Evolutionary conservation across 2,329 filamentous ascomycete genomes (phyloP).

Genomic region (Zymoseptoria ardabiliae): DNA sequence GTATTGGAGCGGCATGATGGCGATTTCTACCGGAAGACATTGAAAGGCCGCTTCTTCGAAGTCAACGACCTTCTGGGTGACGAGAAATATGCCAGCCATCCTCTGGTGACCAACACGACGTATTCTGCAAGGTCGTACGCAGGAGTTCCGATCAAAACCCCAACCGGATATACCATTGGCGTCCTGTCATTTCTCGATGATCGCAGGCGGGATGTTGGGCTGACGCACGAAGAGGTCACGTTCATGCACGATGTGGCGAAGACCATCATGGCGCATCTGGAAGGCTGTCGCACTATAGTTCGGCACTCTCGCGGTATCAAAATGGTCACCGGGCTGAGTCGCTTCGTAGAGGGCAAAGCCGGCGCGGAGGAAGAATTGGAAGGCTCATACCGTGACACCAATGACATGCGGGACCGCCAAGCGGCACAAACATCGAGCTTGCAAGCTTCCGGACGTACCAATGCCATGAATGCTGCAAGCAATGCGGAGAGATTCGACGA

Average conservation of each 20-base stretch:
- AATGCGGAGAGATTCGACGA: slow-evolving; percentile 4
- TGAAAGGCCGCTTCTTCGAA: neutral
- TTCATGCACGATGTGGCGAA: slow-evolving; percentile 52
- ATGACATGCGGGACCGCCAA: neutral
- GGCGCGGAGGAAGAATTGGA: slow-evolving; percentile 14
- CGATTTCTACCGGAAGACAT: slow-evolving; percentile 23
- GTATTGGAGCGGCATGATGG: slow-evolving; percentile 25
- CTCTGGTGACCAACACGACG: slow-evolving; percentile 20
- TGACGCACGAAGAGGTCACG: slow-evolving; percentile 43
- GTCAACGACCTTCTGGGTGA: slow-evolving; percentile 2
- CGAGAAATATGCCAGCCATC: slow-evolving; percentile 14
- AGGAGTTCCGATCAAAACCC: slow-evolving; percentile 54
- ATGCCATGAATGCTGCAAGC: slow-evolving; percentile 5
- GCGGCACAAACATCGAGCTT: neutral
- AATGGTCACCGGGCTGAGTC: slow-evolving; percentile 48
- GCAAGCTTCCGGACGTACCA: slow-evolving; percentile 1
- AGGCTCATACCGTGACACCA: neutral
- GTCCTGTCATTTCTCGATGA: slow-evolving; percentile 53
- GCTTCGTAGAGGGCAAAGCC: slow-evolving; percentile 32
- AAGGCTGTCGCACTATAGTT: slow-evolving; percentile 46
- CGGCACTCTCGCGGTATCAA: slow-evolving; percentile 47
- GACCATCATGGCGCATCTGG: slow-evolving; percentile 55
- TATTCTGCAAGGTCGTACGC: slow-evolving; percentile 42
- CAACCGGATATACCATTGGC: slow-evolving; percentile 51
- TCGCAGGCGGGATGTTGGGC: slow-evolving; percentile 41